Evolutionary conservation across 108 stramenopile genomes (phyloP).

Genomic region (Skeletonema costatum): DNA sequence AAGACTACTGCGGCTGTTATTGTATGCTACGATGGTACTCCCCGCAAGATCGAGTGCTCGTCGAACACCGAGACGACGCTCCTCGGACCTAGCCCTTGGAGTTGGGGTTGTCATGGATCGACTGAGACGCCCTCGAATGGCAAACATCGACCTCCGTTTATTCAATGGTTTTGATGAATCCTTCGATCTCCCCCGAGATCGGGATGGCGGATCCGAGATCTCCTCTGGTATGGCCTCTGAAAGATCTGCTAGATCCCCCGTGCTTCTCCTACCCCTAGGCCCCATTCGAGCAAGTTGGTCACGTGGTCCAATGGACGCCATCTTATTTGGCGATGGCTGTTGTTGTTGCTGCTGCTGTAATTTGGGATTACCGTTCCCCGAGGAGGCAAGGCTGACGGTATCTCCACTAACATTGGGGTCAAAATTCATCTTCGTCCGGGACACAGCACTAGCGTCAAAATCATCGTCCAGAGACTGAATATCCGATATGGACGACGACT

Average conservation of each 20-base stretch:
- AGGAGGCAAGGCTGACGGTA: not conserved
- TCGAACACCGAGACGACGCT: conserved; percentile 59
- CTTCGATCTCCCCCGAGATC: not conserved
- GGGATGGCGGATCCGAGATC: not conserved
- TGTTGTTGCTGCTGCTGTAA: not conserved
- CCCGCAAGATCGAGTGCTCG: conserved; percentile 80
- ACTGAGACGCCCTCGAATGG: conserved; percentile 1
- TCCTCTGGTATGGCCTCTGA: not conserved
- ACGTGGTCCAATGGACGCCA: not conserved
- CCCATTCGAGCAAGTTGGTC: not conserved
- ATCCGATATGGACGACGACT: conserved; percentile 6
- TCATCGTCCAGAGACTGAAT: conserved; percentile 10
- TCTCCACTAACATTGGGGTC: not conserved
- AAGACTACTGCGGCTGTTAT: not conserved
- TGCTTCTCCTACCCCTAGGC: not conserved
- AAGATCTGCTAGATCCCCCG: not conserved
- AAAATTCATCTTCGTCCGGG: conserved; percentile 21
- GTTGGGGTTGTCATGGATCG: not conserved
- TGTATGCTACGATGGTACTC: conserved; percentile 62
- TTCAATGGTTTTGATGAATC: not conserved
- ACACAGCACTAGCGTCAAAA: conserved; percentile 13
- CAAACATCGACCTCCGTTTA: not conserved
- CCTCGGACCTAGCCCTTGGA: conserved; percentile 2
- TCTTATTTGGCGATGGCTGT: not conserved
- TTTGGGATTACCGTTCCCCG: not conserved